Evolutionary conservation across 192 early-diverging fungal genomes (phyloP), one percentile per base, ranked within the genome.

Genomic region (Coemansia sp.): DNA sequence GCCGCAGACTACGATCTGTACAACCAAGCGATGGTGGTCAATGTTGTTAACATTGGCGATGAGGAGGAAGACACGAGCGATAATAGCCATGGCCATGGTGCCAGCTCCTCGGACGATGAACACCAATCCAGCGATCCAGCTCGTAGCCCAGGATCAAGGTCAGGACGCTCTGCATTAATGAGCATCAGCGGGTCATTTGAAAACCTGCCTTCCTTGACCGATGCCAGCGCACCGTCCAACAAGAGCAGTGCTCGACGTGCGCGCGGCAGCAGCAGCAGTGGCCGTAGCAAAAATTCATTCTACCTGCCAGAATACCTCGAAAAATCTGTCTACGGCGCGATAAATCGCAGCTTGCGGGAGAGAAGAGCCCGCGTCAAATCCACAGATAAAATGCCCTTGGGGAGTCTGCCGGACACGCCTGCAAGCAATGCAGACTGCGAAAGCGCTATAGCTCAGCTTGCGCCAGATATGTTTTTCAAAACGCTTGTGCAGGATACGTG

Each of bases 401-500:
- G 47, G 22, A 4, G 30, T 20, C 39, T 27, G 28, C 35, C 30
- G 39, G 54, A 14, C 30, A 59, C 14, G 42, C 18, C 27, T 24
- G 9, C 35, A 30, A 35, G 32, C 54, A 42, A 39, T n/a, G 54
- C 58, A 7, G 63, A 60, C 0, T n/a, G 42, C 34, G 47, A 39
- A 45, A 25, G 30, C 18, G 39, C 29, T 1, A 34, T 48, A 32
- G 46, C 61, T 8, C 49, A 20, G 9, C 56, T 81, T 47, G 62
- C 78, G 11, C 78, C 73, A 0, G 72, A 81, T 50, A 61, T 71
- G 32, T 81, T 81, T 55, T 81, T 74, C 60, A 62, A 52, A 29
- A 67, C 72, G 14, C 60, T 81, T 46, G 78, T 75, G 16, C 71
- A 73, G 34, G 76, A 79, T 34, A 66, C 76, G 36, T 79, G 76